phyloP scores from a whole-genome alignment of 352 stramenopile genomes.

The Blastocystis sp. region DNA sequence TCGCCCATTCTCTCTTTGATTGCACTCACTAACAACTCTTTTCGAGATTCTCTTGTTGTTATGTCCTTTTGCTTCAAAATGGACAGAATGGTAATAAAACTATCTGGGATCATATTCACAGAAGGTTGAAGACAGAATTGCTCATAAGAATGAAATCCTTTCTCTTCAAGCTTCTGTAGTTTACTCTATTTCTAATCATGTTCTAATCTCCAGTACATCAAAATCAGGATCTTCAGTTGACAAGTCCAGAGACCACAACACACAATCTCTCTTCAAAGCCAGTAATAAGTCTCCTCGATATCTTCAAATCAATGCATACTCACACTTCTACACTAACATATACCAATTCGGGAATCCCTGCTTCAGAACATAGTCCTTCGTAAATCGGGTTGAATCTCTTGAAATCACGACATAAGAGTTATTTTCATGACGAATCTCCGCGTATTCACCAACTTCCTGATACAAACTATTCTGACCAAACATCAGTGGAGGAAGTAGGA shows the following conservation, averaged over 20 bases:
- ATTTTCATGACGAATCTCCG: background rate
- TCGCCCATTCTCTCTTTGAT: background rate
- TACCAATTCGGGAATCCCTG: slow-evolving; percentile 26
- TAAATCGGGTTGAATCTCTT: background rate
- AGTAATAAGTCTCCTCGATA: background rate
- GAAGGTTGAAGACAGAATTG: background rate
- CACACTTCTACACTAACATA: slow-evolving; percentile 1
- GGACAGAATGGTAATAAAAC: background rate
- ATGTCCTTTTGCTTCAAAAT: background rate
- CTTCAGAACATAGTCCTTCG: background rate
- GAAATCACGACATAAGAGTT: background rate
- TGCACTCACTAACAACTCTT: background rate
- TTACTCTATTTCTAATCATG: background rate
- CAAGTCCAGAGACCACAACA: background rate
- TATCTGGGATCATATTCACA: background rate
- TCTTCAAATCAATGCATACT: background rate
- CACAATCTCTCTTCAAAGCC: background rate
- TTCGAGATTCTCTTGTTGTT: background rate
- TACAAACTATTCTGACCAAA: slow-evolving; percentile 22
- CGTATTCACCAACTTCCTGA: background rate
- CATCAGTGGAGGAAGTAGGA: background rate
- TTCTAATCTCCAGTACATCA: background rate
- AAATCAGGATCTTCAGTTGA: background rate
- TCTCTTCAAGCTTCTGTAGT: background rate
- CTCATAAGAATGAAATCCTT: background rate